Evolutionary conservation across 129 eudicot species (phyloP), one percentile per base, ranked within the genome.

Genomic region (carrot (Daucus carota)): DNA sequence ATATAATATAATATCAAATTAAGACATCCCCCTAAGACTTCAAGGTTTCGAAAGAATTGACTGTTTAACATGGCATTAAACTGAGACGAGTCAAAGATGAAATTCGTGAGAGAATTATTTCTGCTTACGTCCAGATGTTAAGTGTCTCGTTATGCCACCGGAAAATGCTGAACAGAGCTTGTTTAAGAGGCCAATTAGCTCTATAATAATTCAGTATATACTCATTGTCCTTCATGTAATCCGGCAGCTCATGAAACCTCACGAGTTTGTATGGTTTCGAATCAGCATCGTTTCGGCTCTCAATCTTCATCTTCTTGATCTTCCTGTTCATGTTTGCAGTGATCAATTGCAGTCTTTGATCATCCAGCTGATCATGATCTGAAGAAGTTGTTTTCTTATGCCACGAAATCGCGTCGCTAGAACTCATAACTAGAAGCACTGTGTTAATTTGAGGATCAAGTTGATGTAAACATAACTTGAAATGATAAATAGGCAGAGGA

Each of bases 131-230:
- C 99, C 99, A 94, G 29, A 94, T 88, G 76, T 94, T 94, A 63
- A 94, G 89, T 65, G 99, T 89, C 85, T 94, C 99, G 84, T 94
- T 94, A 78, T 94, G 99, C 96, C 93, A 91, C 40, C 82, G 89
- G 73, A 94, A 94, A 1, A 94, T 73, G 86, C 99, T 94, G 66
- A 85, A 82, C 28, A 94, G 70, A 38, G 99, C 99, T 78, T 94
- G 84, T 78, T 81, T 91, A 32, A 91, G 74, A 65, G 99, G 88
- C 99, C 99, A 94, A 29, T 94, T 82, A 74, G 88, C 87, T 83
- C 99, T 87, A 75, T 94, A 94, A 80, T 94, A 81, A 77, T 89
- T 83, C 73, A 87, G 80, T 29, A 91, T 94, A 59, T 60, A 91
- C 86, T 94, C 99, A 75, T 91, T 94, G 75, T 94, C 99, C 84